These are phyloP conservation scores for Delitschia confertaspora DNA, from an alignment of 495 filamentous ascomycete species.

Conservation along the genomic window DNA sequence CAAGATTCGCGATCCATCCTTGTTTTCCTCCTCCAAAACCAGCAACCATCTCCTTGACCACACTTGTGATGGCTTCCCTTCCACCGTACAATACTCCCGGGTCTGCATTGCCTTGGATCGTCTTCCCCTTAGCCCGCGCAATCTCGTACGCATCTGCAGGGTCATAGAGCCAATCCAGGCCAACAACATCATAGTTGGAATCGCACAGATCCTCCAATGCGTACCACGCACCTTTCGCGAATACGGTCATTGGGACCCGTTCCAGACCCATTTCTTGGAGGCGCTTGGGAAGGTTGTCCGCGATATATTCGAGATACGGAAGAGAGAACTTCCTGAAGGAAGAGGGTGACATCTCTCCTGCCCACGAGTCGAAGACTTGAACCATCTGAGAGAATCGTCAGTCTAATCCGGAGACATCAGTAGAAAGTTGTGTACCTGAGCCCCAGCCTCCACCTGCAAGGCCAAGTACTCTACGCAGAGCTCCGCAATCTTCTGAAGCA, in stretches of 20 bases:
- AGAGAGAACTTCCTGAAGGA: constrained; percentile 76
- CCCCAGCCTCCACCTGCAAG: constrained; percentile 82
- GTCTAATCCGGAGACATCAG: background rate
- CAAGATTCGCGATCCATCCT: constrained; percentile 80
- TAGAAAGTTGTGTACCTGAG: constrained; percentile 46
- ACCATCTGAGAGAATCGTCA: constrained; percentile 50
- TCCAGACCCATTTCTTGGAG: constrained; percentile 65
- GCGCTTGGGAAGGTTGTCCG: constrained; percentile 60
- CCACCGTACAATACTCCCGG: constrained; percentile 88
- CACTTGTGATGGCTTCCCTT: constrained; percentile 63
- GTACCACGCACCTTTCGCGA: constrained; percentile 99
- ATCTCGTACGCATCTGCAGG: constrained; percentile 72
- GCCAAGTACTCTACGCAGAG: constrained; percentile 92
- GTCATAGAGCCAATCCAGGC: constrained; percentile 91
- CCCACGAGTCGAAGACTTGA: constrained; percentile 99
- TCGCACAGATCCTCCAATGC: constrained; percentile 79
- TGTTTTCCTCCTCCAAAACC: constrained; percentile 82
- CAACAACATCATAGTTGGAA: constrained; percentile 84
- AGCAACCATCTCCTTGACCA: constrained; percentile 71
- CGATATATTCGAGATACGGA: constrained; percentile 79
- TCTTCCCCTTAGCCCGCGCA: constrained; percentile 56
- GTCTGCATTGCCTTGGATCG: constrained; percentile 90
- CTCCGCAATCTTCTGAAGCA: constrained; percentile 84
- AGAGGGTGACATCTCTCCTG: constrained; percentile 77
- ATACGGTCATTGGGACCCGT: constrained; percentile 93